A percentile compares a stretch with the other conserved stretches of the same genome.
phyloP scores from a whole-genome alignment of 805 yeast species.

The Spathaspora arborariae region DNA sequence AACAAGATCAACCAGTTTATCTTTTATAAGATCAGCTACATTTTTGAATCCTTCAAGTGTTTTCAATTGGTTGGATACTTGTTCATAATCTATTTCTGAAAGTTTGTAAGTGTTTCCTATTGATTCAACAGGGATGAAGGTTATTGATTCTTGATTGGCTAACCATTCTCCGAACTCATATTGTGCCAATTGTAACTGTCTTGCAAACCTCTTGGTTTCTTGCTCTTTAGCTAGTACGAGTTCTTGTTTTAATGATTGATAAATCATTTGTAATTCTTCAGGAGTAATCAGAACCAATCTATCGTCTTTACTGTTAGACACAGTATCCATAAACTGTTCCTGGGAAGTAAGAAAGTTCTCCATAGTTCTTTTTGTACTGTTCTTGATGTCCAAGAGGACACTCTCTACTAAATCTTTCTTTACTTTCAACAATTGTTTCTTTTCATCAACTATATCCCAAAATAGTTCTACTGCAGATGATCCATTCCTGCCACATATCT shows the following conservation, averaged over 20 bases:
- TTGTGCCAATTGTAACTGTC: slow-evolving; percentile 8
- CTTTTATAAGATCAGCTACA: not conserved
- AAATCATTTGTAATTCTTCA: slow-evolving; percentile 24
- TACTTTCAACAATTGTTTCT: slow-evolving; percentile 50
- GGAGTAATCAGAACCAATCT: slow-evolving; percentile 20
- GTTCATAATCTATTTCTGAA: not conserved
- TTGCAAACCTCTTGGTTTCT: slow-evolving; percentile 9
- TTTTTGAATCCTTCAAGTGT: not conserved
- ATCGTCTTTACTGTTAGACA: slow-evolving; percentile 24
- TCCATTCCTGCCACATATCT: slow-evolving; percentile 70
- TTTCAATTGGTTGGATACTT: not conserved
- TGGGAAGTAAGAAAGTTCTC: slow-evolving; percentile 5
- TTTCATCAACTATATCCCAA: slow-evolving; percentile 68
- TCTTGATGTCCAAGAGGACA: slow-evolving; percentile 34
- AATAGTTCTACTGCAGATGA: slow-evolving; percentile 75
- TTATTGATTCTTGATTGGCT: not conserved
- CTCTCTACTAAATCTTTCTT: slow-evolving; percentile 59
- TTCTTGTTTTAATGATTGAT: slow-evolving; percentile 24
- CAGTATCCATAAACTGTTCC: slow-evolving; percentile 15
- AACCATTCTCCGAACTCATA: slow-evolving; percentile 15
- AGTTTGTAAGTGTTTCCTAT: not conserved
- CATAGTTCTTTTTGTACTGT: not conserved
- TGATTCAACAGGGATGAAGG: not conserved
- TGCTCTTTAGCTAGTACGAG: slow-evolving; percentile 13
- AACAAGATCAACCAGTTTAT: not conserved